phyloP scores from a whole-genome alignment of 2,329 filamentous ascomycete species.

The Aspergillus luchuensis region DNA sequence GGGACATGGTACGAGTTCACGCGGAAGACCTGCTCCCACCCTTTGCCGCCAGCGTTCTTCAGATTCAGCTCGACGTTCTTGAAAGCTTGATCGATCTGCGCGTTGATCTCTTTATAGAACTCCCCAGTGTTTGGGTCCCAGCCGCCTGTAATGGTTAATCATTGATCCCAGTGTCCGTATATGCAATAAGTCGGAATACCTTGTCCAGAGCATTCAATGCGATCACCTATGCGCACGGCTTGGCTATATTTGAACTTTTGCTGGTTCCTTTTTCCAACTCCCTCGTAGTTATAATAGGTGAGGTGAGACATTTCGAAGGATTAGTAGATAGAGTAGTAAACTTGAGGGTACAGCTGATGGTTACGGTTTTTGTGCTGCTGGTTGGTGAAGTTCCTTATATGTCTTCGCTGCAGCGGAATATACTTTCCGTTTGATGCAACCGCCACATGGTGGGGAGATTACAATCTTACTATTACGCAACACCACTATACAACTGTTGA shows the following conservation, averaged over 20 bases:
- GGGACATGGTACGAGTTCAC: constrained; percentile 52
- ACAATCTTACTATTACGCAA: too few species aligned
- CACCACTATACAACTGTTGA: too few species aligned
- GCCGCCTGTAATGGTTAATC: constrained; percentile 31
- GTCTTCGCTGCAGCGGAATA: neutral
- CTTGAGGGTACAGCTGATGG: neutral
- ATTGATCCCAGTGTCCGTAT: neutral
- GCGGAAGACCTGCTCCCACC: constrained; percentile 51
- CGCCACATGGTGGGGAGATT: too few species aligned
- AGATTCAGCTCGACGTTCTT: constrained; percentile 58
- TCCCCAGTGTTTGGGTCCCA: constrained; percentile 32
- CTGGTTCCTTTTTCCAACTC: constrained; percentile 39
- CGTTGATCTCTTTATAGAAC: constrained; percentile 42
- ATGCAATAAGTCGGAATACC: constrained; percentile 11
- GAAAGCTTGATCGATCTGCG: constrained; percentile 57
- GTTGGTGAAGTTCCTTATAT: neutral
- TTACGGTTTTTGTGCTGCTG: neutral
- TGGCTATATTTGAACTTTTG: constrained; percentile 48
- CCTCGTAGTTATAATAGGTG: constrained; percentile 44
- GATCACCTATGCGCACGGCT: constrained; percentile 52
- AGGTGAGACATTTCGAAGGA: constrained; percentile 36
- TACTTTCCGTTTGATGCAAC: neutral
- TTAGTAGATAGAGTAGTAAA: neutral
- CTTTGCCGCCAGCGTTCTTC: constrained; percentile 56
- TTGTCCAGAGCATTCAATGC: constrained; percentile 46